Percentiles rank a stretch among this genome's conserved stretches.
These are phyloP conservation scores for Rauvolfia tetraphylla DNA, from an alignment of 257 asterid species.

Conservation along the genomic window DNA sequence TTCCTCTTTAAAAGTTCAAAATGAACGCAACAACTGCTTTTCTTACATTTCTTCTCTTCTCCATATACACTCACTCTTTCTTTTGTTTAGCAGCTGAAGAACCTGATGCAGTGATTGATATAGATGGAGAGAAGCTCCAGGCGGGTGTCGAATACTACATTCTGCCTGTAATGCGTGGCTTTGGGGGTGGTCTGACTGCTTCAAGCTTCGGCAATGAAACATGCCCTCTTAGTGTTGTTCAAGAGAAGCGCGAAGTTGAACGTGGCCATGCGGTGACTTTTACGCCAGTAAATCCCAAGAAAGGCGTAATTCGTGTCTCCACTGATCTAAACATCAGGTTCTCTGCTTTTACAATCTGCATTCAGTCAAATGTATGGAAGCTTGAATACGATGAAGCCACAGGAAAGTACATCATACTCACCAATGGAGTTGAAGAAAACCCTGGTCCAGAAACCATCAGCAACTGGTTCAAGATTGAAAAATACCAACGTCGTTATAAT, in stretches of 20 bases:
- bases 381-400: not conserved
- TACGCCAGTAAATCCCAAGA: not conserved
- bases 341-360: not conserved
- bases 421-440: conserved; percentile 14
- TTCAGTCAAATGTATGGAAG: conserved; percentile 14
- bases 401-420: not conserved
- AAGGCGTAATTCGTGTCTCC: not conserved
- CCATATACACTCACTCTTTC: not conserved
- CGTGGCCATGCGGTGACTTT: not conserved
- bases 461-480: conserved; percentile 13
- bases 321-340: conserved; percentile 3
- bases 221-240: not conserved
- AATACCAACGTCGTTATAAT: conserved; percentile 4
- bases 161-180: not conserved
- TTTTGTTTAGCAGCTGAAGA: not conserved
- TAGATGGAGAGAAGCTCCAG: not conserved
- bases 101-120: not conserved
- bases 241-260: not conserved
- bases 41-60: not conserved
- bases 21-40: not conserved
- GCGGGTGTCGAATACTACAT: conserved; percentile 5
- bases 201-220: not conserved
- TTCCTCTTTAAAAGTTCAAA: not conserved
- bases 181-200: not conserved
- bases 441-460: not conserved